These are phyloP conservation scores for Mucor velutinosus DNA, from an alignment of 371 early-diverging fungal genomes.

Conservation along the genomic window DNA sequence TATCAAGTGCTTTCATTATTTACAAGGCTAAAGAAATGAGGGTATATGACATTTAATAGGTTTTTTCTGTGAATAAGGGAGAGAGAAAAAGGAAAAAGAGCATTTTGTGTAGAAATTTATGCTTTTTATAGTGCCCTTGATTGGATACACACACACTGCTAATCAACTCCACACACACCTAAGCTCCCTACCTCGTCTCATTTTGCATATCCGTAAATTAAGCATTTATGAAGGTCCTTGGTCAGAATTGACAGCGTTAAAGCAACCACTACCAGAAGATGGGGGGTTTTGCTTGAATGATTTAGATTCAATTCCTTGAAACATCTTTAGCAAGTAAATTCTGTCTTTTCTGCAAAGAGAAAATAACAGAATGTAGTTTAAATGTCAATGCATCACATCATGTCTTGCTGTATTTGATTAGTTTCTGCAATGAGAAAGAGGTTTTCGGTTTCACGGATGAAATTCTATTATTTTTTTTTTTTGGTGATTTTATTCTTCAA, in stretches of 20 bases:
- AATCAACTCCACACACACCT: not conserved
- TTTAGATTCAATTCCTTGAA: no score
- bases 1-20: constrained; percentile 11
- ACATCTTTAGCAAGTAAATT: not conserved
- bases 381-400: not conserved
- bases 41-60: constrained; percentile 1
- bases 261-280: no score
- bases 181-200: not conserved
- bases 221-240: not conserved
- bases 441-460: not conserved
- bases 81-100: not conserved
- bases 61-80: not conserved
- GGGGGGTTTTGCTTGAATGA: no score
- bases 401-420: not conserved
- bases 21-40: not conserved
- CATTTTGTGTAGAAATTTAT: not conserved
- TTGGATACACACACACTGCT: not conserved
- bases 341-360: not conserved
- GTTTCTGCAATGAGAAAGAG: not conserved
- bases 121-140: not conserved
- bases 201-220: not conserved
- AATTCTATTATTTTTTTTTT: not conserved
- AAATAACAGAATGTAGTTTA: not conserved
- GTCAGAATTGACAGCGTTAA: no score
- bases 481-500: constrained; percentile 15